These are phyloP conservation scores for Sphagnum tenellum DNA, from an alignment of 225 moss, liverwort and hornwort species.

Conservation along the genomic window DNA sequence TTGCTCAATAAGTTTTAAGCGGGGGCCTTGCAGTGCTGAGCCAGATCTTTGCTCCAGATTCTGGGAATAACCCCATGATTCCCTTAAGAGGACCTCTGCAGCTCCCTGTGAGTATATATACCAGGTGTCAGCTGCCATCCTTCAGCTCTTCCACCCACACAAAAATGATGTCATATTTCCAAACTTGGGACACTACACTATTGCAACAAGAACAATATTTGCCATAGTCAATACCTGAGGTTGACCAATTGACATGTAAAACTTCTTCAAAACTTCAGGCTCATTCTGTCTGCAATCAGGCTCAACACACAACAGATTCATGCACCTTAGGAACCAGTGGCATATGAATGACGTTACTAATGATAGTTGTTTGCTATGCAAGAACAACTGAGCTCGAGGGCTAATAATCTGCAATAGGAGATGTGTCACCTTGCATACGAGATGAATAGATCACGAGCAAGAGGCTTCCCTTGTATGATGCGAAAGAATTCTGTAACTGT, in stretches of 20 bases:
- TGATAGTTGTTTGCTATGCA: neutral
- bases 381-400: neutral
- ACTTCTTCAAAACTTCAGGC: conserved; percentile 70
- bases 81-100: conserved; percentile 74
- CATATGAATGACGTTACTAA: no score
- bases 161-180: neutral
- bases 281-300: conserved; percentile 62
- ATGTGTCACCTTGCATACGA: conserved; percentile 65
- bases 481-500: conserved; percentile 73
- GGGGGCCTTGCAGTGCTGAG: conserved; percentile 67
- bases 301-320: no score
- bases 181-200: neutral
- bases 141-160: no score
- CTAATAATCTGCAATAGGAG: neutral
- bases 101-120: conserved; percentile 33
- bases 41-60: conserved; percentile 48
- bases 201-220: neutral
- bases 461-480: conserved; percentile 72
- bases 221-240: conserved; percentile 46
- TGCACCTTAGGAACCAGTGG: no score
- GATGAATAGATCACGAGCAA: conserved; percentile 84
- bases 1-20: conserved; percentile 83
- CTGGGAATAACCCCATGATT: conserved; percentile 66
- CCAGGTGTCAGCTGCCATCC: no score
- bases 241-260: conserved; percentile 72